These are phyloP conservation scores for Hypoxylon fuscum DNA, from an alignment of 495 filamentous ascomycete genomes.

Conservation along the genomic window DNA sequence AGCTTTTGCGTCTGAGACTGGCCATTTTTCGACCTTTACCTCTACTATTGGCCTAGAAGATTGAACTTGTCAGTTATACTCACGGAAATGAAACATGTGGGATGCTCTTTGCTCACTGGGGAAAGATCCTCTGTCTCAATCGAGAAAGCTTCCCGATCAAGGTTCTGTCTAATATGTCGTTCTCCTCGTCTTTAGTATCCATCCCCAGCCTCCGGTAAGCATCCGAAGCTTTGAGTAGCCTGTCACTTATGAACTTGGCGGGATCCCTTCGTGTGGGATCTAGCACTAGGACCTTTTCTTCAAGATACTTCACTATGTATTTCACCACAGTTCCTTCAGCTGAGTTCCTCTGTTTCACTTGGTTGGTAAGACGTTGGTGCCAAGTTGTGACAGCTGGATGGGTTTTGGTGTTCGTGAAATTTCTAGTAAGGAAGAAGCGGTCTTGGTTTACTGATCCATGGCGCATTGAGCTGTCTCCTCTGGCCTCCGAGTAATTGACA, in stretches of 20 bases:
- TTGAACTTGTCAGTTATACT: background rate
- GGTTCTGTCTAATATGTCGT: background rate
- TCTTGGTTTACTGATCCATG: constrained; percentile 38
- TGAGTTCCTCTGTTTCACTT: constrained; percentile 29
- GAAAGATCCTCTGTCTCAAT: background rate
- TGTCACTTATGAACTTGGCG: constrained; percentile 24
- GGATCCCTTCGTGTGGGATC: constrained; percentile 22
- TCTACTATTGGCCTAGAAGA: background rate
- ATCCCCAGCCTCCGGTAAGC: background rate
- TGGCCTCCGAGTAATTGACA: constrained; percentile 33
- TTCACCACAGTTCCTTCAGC: constrained; percentile 36
- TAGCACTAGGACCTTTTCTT: constrained; percentile 28
- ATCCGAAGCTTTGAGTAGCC: constrained; percentile 11
- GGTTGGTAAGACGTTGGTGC: constrained; percentile 38
- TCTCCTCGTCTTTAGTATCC: background rate
- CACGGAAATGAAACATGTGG: background rate
- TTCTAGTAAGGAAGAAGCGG: constrained; percentile 42
- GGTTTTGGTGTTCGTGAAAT: constrained; percentile 21
- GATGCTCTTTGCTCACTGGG: background rate
- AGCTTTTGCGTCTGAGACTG: constrained; percentile 16
- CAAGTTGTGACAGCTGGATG: constrained; percentile 41
- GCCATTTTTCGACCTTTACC: constrained; percentile 13
- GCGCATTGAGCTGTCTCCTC: constrained; percentile 14
- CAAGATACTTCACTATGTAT: constrained; percentile 31
- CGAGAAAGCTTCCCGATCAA: background rate